Percentiles rank a stretch among this genome's conserved stretches.
These are phyloP conservation scores for Athelia psychrophila DNA, from an alignment of 1,284 basidiomycete genomes.

Conservation along the genomic window DNA sequence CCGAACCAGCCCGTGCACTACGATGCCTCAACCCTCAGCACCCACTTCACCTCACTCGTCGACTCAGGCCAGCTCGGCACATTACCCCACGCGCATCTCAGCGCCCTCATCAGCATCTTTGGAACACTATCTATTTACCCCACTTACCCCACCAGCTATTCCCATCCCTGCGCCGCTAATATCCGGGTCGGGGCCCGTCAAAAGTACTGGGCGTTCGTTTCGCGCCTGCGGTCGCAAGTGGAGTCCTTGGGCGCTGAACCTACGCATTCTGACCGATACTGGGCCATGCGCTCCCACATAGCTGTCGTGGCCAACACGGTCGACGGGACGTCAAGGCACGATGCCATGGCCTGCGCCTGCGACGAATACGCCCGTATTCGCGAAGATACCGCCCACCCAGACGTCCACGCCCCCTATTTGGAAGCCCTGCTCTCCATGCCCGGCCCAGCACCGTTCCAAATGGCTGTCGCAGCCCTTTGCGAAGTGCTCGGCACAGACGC, in stretches of 20 bases:
- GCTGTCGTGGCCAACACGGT: constrained; percentile 9
- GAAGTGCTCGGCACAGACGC: constrained; percentile 18
- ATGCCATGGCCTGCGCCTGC: constrained; percentile 17
- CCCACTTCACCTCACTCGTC: constrained; percentile 30
- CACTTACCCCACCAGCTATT: constrained; percentile 13
- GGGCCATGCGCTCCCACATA: constrained; percentile 37
- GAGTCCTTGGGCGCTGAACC: constrained; percentile 17
- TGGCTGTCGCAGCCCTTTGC: constrained; percentile 18
- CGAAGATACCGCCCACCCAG: constrained; percentile 18
- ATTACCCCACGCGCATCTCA: constrained; percentile 28
- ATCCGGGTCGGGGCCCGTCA: constrained; percentile 13
- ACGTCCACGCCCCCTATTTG: constrained; percentile 23
- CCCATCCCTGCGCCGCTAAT: constrained; percentile 20
- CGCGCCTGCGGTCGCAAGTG: constrained; percentile 26
- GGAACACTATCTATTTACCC: constrained; percentile 37
- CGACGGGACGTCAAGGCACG: not conserved
- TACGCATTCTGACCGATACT: constrained; percentile 34
- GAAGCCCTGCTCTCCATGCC: constrained; percentile 17
- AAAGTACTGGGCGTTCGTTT: constrained; percentile 34
- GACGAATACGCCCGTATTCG: constrained; percentile 22
- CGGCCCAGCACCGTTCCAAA: constrained; percentile 13
- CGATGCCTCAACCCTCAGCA: constrained; percentile 21
- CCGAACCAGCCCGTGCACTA: constrained; percentile 20
- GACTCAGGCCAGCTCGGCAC: constrained; percentile 20
- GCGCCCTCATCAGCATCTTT: constrained; percentile 37